Evolutionary conservation across 805 yeast genomes (phyloP), one percentile per base, ranked within the genome.

Genomic region (Cyberlindnera galapagoensis): DNA sequence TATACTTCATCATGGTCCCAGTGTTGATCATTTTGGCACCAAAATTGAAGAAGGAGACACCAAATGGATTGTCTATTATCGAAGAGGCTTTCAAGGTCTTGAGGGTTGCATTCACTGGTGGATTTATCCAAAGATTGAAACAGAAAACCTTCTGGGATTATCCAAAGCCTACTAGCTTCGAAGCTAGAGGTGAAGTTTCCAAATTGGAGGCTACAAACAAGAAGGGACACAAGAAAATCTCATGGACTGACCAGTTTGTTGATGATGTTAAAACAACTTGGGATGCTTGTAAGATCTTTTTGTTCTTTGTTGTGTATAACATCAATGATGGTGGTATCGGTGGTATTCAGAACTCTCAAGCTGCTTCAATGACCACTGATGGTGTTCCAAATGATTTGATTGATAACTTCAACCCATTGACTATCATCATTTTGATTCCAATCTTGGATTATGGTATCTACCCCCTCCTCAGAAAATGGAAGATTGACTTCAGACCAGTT

Each of bases 301-400:
- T 69, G 11, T 77, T 75, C 60, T 80, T 70, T 54, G 83, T 87
- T 23, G 63, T 81, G 31, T 81, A 76, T 64, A 86, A 80, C 62
- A 80, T 82, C 81, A 54, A 73, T 36, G 76, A 74, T 61, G 77
- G 78, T 57, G 80, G 81, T 47, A 71, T 80, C 36, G 69, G 83
- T 23, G 29, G 39, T 24, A 33, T 46, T 21, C 43, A 44, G 30
- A 46, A 40, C 32, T 46, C 51, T 9, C 86, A 79, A 52, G 85
- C 88, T 25, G 82, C 76, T 36, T 66, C 70, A 43, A 77, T 81
- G 83, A 74, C 78, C 46, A 62, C 71, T 33, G 85, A 82, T 54
- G 81, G 83, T 24, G 67, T 82, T 45, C 92, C 94, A 44, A 83
- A 83, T 53, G 94, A 83, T 64, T 65, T 82, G 47, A 71, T 82